A percentile compares a stretch with the other conserved stretches of the same genome.
These are phyloP conservation scores for Cyclocybe aegerita DNA, from an alignment of 768 basidiomycete genomes.

Conservation along the genomic window DNA sequence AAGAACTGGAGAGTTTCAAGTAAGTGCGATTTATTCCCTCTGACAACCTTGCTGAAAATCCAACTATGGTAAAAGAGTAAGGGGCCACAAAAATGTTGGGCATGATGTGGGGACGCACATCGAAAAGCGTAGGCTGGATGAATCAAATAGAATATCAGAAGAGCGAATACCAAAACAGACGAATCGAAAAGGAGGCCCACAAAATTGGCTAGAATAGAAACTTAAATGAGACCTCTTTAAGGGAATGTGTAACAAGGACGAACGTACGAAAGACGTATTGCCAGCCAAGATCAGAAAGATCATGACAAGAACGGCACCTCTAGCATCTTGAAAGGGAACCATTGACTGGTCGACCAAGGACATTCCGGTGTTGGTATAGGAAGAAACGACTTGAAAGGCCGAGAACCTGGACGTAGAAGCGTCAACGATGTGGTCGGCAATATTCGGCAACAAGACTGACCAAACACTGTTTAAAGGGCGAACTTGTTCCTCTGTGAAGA, in stretches of 20 bases:
- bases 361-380: conserved; percentile 88
- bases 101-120: conserved; percentile 56
- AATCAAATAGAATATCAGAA: not conserved
- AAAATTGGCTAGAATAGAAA: conserved; percentile 67
- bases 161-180: not conserved
- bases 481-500: conserved; percentile 53
- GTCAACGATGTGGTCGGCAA: not conserved
- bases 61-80: conserved; percentile 54
- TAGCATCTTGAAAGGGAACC: conserved; percentile 87
- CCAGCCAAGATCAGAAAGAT: conserved; percentile 82
- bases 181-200: conserved; percentile 45
- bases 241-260: not conserved
- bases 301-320: conserved; percentile 75
- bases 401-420: conserved; percentile 60
- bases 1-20: conserved; percentile 88
- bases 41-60: conserved; percentile 63
- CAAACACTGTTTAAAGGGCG: conserved; percentile 61
- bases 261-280: conserved; percentile 89
- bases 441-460: conserved; percentile 34
- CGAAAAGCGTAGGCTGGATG: conserved; percentile 66
- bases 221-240: not conserved
- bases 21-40: conserved; percentile 53
- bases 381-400: conserved; percentile 79
- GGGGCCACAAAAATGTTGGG: not conserved
- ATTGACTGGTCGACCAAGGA: conserved; percentile 89